phyloP scores from a whole-genome alignment of 2,329 filamentous ascomycete species.

The Ilyonectria robusta region DNA sequence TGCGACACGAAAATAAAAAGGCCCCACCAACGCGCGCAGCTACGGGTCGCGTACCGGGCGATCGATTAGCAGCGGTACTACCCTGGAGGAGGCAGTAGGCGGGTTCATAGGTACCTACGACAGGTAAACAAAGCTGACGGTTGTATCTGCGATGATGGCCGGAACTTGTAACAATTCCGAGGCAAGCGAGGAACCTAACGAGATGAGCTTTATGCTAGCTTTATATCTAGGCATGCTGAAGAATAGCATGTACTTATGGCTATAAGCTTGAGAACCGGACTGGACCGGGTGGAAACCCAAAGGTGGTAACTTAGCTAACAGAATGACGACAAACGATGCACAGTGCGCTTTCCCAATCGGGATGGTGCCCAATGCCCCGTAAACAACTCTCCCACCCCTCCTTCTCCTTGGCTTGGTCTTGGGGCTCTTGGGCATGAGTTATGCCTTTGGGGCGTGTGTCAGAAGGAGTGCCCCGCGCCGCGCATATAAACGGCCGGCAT shows the following conservation, averaged over 20 bases:
- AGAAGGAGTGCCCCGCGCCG: slow-evolving; percentile 46
- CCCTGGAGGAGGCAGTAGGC: slow-evolving; percentile 2
- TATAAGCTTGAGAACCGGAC: background rate
- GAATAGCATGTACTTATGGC: background rate
- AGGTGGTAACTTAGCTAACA: background rate
- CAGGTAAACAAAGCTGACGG: background rate
- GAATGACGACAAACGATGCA: slow-evolving; percentile 28
- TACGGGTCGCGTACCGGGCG: slow-evolving; percentile 12
- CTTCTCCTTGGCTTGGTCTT: slow-evolving; percentile 23
- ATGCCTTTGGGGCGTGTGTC: slow-evolving; percentile 30
- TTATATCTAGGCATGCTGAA: background rate
- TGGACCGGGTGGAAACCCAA: background rate
- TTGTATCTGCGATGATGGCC: background rate
- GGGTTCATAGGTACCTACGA: background rate
- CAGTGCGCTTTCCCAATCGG: slow-evolving; percentile 34
- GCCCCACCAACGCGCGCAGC: slow-evolving; percentile 21
- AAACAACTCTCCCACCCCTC: slow-evolving; percentile 27
- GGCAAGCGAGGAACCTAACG: background rate
- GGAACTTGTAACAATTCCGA: background rate
- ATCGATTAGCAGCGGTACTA: slow-evolving; percentile 11
- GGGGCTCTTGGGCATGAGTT: slow-evolving; percentile 21
- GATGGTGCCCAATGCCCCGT: slow-evolving; percentile 25
- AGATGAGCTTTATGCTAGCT: background rate
- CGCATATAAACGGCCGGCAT: slow-evolving; percentile 65
- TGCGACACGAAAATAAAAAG: slow-evolving; percentile 27